Evolutionary conservation across 2,329 filamentous ascomycete genomes (phyloP).

Genomic region (Xylariaceae sp.): DNA sequence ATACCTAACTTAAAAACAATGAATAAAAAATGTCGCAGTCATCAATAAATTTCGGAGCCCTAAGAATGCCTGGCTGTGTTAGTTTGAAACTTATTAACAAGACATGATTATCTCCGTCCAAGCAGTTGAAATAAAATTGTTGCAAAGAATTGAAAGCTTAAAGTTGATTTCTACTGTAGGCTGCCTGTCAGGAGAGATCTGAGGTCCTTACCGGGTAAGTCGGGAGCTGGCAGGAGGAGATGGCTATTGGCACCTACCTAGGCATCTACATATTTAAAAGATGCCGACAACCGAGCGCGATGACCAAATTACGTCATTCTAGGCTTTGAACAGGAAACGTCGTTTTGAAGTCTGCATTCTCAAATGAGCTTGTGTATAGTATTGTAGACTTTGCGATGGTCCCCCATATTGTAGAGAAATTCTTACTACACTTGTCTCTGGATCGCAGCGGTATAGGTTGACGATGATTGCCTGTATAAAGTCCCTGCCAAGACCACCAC

Average conservation of each 20-base stretch:
- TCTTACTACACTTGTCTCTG: background rate
- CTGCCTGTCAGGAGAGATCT: background rate
- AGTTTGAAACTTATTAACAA: no score
- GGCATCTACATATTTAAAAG: conserved; percentile 9
- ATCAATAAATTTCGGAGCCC: no score
- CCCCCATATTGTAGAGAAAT: background rate
- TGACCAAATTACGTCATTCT: conserved; percentile 22
- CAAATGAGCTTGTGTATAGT: background rate
- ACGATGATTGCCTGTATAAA: conserved; percentile 1
- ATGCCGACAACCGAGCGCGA: conserved; percentile 14
- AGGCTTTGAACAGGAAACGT: background rate
- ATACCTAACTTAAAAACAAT: no score
- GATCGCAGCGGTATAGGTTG: background rate
- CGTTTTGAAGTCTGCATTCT: background rate
- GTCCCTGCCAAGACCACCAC: conserved; percentile 12
- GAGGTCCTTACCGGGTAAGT: conserved; percentile 1
- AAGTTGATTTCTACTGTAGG: no score
- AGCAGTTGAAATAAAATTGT: background rate
- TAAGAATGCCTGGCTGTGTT: no score
- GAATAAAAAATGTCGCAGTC: no score
- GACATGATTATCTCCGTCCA: background rate
- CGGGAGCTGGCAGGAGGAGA: background rate
- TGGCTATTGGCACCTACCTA: conserved; percentile 1
- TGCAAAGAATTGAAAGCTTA: no score
- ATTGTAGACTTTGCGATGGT: no score